These are phyloP conservation scores for Scutellaria baicalensis DNA, from an alignment of 257 asterid genomes.

Conservation along the genomic window DNA sequence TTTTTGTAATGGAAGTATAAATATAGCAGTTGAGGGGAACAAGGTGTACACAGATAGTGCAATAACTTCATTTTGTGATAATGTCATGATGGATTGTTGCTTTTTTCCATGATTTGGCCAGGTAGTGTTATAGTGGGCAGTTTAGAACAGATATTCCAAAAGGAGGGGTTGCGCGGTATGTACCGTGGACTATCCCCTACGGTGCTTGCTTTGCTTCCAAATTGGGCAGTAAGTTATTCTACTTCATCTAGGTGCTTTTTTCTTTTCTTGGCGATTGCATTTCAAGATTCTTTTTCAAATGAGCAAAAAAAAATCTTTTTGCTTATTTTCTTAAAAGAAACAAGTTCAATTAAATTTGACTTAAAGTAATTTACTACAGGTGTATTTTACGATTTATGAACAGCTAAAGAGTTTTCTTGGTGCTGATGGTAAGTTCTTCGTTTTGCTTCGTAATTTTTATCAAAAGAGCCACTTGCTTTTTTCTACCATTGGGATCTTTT, in stretches of 20 bases:
- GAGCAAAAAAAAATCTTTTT: background rate
- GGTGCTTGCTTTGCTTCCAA: slow-evolving; percentile 76
- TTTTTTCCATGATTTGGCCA: slow-evolving; percentile 26
- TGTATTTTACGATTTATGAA: slow-evolving; percentile 80
- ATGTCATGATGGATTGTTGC: slow-evolving; percentile 12
- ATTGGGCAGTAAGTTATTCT: slow-evolving; percentile 74
- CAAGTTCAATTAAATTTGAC: slow-evolving; percentile 1
- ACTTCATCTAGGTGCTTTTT: background rate
- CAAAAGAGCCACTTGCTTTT: background rate
- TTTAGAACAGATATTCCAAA: slow-evolving; percentile 70
- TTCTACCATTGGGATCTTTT: background rate
- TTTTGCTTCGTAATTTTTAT: background rate
- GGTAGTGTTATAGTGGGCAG: slow-evolving; percentile 80
- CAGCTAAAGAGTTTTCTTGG: slow-evolving; percentile 65
- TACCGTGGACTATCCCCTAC: slow-evolving; percentile 92
- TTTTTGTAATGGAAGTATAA: background rate
- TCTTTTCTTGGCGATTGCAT: background rate
- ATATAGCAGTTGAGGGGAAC: background rate
- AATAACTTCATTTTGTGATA: background rate
- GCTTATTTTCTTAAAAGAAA: background rate
- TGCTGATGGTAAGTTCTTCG: slow-evolving; percentile 58
- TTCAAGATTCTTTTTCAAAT: background rate
- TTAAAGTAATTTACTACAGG: slow-evolving; percentile 37
- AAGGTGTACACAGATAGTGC: background rate
- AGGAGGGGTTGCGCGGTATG: slow-evolving; percentile 88